Percentiles rank a stretch among this genome's conserved stretches.
These are phyloP conservation scores for Kregervanrija pseudodelftensis DNA, from an alignment of 805 yeast species.

Conservation along the genomic window DNA sequence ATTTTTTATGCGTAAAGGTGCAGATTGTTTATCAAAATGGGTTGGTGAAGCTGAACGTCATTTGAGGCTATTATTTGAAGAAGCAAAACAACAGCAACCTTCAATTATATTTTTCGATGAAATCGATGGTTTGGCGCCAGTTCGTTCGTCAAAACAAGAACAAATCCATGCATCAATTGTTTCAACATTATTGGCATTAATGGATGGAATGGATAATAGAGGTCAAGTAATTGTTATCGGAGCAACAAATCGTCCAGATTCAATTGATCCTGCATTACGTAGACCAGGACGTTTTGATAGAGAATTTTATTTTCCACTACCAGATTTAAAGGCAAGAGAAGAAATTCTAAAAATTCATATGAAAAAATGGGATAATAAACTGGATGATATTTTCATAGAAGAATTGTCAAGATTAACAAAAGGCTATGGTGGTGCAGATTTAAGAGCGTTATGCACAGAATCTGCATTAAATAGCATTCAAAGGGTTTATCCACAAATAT, in stretches of 20 bases:
- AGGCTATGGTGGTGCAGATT: conserved; percentile 98
- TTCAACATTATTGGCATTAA: conserved; percentile 85
- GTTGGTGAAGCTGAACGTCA: conserved; percentile 99
- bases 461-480: conserved; percentile 91
- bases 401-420: conserved; percentile 76
- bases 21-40: conserved; percentile 96
- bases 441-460: conserved; percentile 90
- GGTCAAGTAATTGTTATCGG: conserved; percentile 98
- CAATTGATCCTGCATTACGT: conserved; percentile 95
- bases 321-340: conserved; percentile 71
- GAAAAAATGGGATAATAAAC: conserved; percentile 77
- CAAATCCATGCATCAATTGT: conserved; percentile 98
- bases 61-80: conserved; percentile 82
- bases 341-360: conserved; percentile 83
- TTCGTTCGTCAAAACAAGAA: conserved; percentile 93
- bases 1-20: conserved; percentile 97
- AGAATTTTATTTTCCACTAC: conserved; percentile 93
- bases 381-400: conserved; percentile 48
- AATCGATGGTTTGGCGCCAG: conserved; percentile 97
- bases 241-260: conserved; percentile 96
- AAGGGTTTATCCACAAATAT: conserved; percentile 88
- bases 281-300: conserved; percentile 97
- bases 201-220: conserved; percentile 99
- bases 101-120: conserved; percentile 95
- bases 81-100: conserved; percentile 94